Percentiles rank a stretch among this genome's conserved stretches.
phyloP scores from a whole-genome alignment of 257 asterid genomes.

The Ajuga chamaepitys region DNA sequence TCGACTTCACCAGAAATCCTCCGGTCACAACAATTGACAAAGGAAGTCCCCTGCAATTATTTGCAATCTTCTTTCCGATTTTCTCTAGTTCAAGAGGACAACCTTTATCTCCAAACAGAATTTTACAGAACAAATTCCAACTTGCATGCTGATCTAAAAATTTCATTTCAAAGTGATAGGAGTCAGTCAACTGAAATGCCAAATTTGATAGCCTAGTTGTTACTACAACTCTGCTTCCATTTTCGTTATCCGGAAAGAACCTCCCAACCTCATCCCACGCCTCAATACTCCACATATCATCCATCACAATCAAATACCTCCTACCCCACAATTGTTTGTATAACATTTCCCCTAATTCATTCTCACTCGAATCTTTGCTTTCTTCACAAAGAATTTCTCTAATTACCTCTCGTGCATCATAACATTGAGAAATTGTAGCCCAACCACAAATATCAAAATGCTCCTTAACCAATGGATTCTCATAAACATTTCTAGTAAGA shows the following conservation, averaged over 20 bases:
- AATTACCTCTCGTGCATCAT: too few relatives aligned
- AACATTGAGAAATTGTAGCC: too few relatives aligned
- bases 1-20: background rate
- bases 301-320: too few relatives aligned
- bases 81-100: background rate
- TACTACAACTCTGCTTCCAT: background rate
- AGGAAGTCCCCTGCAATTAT: too few relatives aligned
- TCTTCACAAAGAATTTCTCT: too few relatives aligned
- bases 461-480: too few relatives aligned
- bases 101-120: background rate
- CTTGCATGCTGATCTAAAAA: background rate
- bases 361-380: too few relatives aligned
- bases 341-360: too few relatives aligned
- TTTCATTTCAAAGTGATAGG: background rate
- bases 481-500: too few relatives aligned
- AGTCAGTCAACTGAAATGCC: too few relatives aligned
- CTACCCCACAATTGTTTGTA: too few relatives aligned
- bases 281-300: background rate
- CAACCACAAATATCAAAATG: too few relatives aligned
- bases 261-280: background rate
- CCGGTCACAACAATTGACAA: constrained; percentile 9
- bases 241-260: background rate
- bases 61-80: background rate
- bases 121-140: background rate
- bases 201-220: background rate